Evolutionary conservation across 768 basidiomycete genomes (phyloP), one percentile per base, ranked within the genome.

Genomic region (Collybia sp.): DNA sequence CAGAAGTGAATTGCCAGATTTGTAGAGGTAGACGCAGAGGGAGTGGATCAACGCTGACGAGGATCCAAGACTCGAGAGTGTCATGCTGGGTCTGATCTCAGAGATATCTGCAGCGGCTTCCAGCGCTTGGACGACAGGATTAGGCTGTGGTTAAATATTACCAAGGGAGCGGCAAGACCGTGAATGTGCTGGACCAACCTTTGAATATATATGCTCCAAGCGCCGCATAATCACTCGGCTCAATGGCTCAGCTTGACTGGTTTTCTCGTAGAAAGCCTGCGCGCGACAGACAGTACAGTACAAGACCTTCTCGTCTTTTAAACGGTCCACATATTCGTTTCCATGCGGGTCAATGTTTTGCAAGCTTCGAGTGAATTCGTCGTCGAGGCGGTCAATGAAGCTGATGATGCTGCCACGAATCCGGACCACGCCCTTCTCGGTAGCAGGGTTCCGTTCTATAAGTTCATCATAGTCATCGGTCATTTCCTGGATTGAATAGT

Each of bases 341-440:
- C 96, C 93, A 61, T 99, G 96, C 6, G 96, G 95, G 58, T 99
- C 96, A 52, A 96, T 93, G 59, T 97, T 93, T 78, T 98, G 96
- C 30, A 99, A 68, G 57, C 91, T 93, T 60, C 89, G 89, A 37
- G 93, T 97, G 64, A 99, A 99, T 68, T 99, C 96, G 56, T 98
- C 96, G 62, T 98, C 96, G 40, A 99, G 69, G 44, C 94, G 85
- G 64, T 99, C 96, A 40, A 99, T 80, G 55, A 96, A 91, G 60
- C 90, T 91, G 66, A 98, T 95, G 63, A 99, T 82, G 60, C 89
- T 95, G 36, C 96, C 96, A 43, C 95, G 86, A 48, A 99, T 87
- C 48, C 82, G 79, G 47, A 98, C 93, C 38, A 85, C 59, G 10
- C 88, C 85, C 18, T 79, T 72, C 55, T 91, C 86, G 8, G 76